These are phyloP conservation scores for Lentinus tigrinus DNA, from an alignment of 768 basidiomycete species.

Conservation along the genomic window DNA sequence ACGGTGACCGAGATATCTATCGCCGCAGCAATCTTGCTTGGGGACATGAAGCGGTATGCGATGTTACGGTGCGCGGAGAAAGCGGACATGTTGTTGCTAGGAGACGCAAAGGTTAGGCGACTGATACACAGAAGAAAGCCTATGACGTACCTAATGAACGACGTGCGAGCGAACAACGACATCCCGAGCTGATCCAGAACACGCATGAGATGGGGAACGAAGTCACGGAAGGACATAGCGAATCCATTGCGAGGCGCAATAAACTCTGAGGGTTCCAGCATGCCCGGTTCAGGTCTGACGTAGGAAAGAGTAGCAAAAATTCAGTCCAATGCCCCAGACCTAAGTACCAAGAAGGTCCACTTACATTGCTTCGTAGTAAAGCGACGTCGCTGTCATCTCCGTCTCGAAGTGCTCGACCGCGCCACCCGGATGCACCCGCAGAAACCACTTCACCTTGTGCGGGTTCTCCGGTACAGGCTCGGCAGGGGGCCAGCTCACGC, in stretches of 20 bases:
- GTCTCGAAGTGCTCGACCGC: constrained; percentile 86
- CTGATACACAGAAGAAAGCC: neutral
- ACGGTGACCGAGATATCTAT: constrained; percentile 83
- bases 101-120: neutral
- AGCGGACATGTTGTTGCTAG: constrained; percentile 71
- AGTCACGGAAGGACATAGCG: constrained; percentile 80
- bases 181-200: constrained; percentile 86
- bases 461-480: constrained; percentile 52
- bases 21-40: constrained; percentile 77
- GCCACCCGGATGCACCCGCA: constrained; percentile 82
- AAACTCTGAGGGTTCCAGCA: constrained; percentile 78
- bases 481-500: constrained; percentile 76
- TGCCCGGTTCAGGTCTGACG: constrained; percentile 68
- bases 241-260: constrained; percentile 82
- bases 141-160: constrained; percentile 69
- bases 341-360: constrained; percentile 29
- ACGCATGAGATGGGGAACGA: constrained; percentile 75
- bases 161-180: constrained; percentile 78
- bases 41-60: constrained; percentile 85
- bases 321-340: neutral
- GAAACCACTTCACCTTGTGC: constrained; percentile 78
- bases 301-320: constrained; percentile 4
- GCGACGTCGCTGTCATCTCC: constrained; percentile 71
- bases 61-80: constrained; percentile 83
- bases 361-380: constrained; percentile 86